phyloP scores from a whole-genome alignment of 2,329 filamentous ascomycete genomes.

The Pseudophaeomoniella oleicola region DNA sequence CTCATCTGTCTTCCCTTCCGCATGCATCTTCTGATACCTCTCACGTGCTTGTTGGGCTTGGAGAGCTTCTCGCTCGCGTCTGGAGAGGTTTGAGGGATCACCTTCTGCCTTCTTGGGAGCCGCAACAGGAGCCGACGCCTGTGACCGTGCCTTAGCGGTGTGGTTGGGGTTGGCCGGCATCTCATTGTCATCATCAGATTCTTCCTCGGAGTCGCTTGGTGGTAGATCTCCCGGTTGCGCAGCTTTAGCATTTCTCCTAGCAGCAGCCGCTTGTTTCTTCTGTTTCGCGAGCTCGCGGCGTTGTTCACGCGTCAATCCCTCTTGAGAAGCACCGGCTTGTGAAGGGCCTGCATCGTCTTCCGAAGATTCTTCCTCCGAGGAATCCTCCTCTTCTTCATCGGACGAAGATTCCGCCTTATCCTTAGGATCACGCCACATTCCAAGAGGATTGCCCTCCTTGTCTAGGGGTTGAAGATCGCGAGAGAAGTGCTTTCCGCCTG shows the following conservation, averaged over 20 bases:
- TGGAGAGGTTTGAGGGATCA: slow-evolving; percentile 41
- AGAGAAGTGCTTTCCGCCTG: slow-evolving; percentile 92
- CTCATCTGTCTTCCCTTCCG: slow-evolving; percentile 92
- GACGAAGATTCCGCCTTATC: slow-evolving; percentile 14
- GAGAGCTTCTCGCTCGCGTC: slow-evolving; percentile 61
- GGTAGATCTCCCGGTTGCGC: slow-evolving; percentile 80
- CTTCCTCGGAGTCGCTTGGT: slow-evolving; percentile 46
- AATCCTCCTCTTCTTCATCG: slow-evolving; percentile 35
- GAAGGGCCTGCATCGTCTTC: slow-evolving; percentile 35
- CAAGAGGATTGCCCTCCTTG: slow-evolving; percentile 72
- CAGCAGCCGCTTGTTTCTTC: slow-evolving; percentile 78
- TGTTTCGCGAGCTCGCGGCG: slow-evolving; percentile 79
- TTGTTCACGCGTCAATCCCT: slow-evolving; percentile 64
- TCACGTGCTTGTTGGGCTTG: slow-evolving; percentile 82
- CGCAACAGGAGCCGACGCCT: slow-evolving; percentile 37
- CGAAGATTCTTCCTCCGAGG: slow-evolving; percentile 31
- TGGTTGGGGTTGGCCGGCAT: slow-evolving; percentile 82
- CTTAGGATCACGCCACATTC: slow-evolving; percentile 56
- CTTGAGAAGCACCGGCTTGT: slow-evolving; percentile 24
- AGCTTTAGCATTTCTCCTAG: slow-evolving; percentile 53
- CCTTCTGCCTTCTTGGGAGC: slow-evolving; percentile 36
- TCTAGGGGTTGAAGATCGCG: slow-evolving; percentile 79
- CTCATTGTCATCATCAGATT: slow-evolving; percentile 20
- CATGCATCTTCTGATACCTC: slow-evolving; percentile 79
- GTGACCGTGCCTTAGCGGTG: slow-evolving; percentile 49